These are phyloP conservation scores for Xylaria nigripes DNA, from an alignment of 495 filamentous ascomycete species.

Conservation along the genomic window DNA sequence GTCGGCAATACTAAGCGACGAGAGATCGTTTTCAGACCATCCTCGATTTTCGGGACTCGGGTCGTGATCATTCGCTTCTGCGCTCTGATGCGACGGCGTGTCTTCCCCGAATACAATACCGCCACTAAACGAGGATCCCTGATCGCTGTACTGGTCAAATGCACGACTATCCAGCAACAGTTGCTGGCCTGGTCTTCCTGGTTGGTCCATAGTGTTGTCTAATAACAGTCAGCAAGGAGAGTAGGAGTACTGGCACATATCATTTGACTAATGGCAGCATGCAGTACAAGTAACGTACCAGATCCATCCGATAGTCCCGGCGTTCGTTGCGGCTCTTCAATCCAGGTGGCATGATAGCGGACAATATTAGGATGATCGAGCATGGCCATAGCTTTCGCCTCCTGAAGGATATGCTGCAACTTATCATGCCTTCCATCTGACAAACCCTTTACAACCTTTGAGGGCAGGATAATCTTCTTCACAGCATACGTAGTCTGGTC, in stretches of 20 bases:
- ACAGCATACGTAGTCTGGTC: slow-evolving; percentile 47
- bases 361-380: slow-evolving; percentile 51
- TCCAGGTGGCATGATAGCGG: slow-evolving; percentile 49
- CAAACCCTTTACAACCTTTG: slow-evolving; percentile 39
- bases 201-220: not conserved
- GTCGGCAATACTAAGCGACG: slow-evolving; percentile 22
- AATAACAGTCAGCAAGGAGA: not conserved
- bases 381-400: slow-evolving; percentile 47
- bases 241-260: not conserved
- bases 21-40: slow-evolving; percentile 28
- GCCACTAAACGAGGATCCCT: slow-evolving; percentile 11
- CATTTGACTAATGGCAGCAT: not conserved
- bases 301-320: slow-evolving; percentile 13
- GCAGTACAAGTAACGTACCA: slow-evolving; percentile 12
- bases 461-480: slow-evolving; percentile 47
- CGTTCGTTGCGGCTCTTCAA: slow-evolving; percentile 37
- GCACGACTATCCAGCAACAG: slow-evolving; percentile 14
- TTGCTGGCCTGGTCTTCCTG: slow-evolving; percentile 9
- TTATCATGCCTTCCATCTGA: slow-evolving; percentile 42
- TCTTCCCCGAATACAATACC: slow-evolving; percentile 26
- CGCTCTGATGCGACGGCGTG: slow-evolving; percentile 6
- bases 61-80: not conserved
- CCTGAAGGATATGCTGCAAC: slow-evolving; percentile 45
- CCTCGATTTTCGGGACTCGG: slow-evolving; percentile 11
- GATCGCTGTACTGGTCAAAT: slow-evolving; percentile 11